A percentile compares a stretch with the other conserved stretches of the same genome.
These are phyloP conservation scores for Xylariaceae sp. DNA, from an alignment of 2,329 filamentous ascomycete species.

Conservation along the genomic window DNA sequence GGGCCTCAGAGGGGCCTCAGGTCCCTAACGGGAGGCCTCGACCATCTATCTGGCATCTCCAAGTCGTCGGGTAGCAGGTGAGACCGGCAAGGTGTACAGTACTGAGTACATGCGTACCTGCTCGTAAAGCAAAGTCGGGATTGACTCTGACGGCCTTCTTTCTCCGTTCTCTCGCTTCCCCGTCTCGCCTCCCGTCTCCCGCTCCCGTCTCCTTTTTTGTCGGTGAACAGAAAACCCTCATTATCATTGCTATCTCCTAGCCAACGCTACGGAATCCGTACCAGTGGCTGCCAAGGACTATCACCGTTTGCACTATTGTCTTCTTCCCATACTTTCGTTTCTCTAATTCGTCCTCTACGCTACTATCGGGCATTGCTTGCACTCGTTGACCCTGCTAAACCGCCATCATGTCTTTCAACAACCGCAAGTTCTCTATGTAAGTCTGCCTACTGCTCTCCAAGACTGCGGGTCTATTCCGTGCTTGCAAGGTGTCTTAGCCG, in stretches of 20 bases:
- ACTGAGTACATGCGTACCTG: no score
- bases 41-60: neutral
- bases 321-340: neutral
- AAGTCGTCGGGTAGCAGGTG: neutral
- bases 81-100: slow-evolving; percentile 1
- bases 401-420: slow-evolving; percentile 43
- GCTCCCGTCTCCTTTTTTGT: slow-evolving; percentile 1
- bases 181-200: no score
- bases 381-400: slow-evolving; percentile 7
- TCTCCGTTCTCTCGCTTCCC: neutral
- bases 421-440: slow-evolving; percentile 59
- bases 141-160: slow-evolving; percentile 8
- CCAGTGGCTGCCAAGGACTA: neutral
- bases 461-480: neutral
- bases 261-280: neutral
- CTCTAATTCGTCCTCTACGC: neutral
- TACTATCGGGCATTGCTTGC: neutral
- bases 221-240: neutral
- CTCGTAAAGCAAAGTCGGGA: no score
- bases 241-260: neutral
- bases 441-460: slow-evolving; percentile 4
- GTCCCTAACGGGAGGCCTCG: slow-evolving; percentile 1
- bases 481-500: neutral
- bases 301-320: neutral
- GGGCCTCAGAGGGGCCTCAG: neutral